These are phyloP conservation scores for Penicillium aurantiogriseum DNA, from an alignment of 2,329 filamentous ascomycete species.

Conservation along the genomic window DNA sequence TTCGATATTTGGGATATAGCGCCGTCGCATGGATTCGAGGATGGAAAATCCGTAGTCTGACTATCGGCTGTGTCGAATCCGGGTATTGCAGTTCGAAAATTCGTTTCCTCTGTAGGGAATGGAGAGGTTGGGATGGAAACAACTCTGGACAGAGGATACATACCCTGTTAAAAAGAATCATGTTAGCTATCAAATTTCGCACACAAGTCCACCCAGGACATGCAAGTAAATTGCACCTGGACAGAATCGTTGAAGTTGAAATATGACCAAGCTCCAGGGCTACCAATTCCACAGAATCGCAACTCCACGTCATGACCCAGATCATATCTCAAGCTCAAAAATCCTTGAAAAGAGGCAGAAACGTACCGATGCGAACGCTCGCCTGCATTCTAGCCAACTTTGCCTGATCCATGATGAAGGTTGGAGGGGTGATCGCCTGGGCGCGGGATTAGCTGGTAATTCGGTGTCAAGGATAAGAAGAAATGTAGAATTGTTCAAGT, in stretches of 20 bases:
- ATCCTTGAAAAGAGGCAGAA: constrained; percentile 6
- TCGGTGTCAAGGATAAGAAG: constrained; percentile 1
- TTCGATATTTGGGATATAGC: neutral
- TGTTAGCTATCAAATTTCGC: constrained; percentile 16
- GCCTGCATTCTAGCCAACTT: constrained; percentile 66
- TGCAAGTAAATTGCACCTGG: neutral
- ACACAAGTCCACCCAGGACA: neutral
- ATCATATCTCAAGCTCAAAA: neutral
- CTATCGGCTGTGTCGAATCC: neutral
- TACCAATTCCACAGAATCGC: constrained; percentile 7
- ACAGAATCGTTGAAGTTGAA: neutral
- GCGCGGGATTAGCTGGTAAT: constrained; percentile 17
- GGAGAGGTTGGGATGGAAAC: neutral
- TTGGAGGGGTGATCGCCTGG: constrained; percentile 20
- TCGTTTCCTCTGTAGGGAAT: neutral
- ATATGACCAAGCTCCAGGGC: constrained; percentile 6
- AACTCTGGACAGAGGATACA: constrained; percentile 14
- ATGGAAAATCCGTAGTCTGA: neutral
- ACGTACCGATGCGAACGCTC: constrained; percentile 70
- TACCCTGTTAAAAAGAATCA: constrained; percentile 25
- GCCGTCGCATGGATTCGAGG: neutral
- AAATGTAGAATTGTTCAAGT: neutral
- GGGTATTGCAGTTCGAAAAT: constrained; percentile 1
- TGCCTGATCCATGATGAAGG: constrained; percentile 61
- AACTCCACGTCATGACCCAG: constrained; percentile 9